These are phyloP conservation scores for Bonia amplexicaulis DNA, from an alignment of 176 grass and related monocot genomes.

Conservation along the genomic window DNA sequence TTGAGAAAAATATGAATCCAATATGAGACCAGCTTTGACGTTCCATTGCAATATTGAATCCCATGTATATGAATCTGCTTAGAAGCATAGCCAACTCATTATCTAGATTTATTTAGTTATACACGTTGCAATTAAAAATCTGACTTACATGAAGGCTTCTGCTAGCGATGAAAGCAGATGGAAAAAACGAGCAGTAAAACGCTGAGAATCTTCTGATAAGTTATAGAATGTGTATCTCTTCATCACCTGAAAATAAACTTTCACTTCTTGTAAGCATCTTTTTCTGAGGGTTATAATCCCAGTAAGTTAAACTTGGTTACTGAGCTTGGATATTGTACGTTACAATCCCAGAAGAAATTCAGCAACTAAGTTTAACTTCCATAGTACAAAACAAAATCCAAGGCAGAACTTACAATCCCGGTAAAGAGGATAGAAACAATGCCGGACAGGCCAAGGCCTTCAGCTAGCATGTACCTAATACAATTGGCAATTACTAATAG, in stretches of 20 bases:
- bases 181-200: slow-evolving; percentile 69
- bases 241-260: slow-evolving; percentile 60
- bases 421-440: slow-evolving; percentile 93
- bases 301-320: too few relatives aligned
- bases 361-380: too few relatives aligned
- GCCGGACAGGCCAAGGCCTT: slow-evolving; percentile 85
- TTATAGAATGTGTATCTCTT: slow-evolving; percentile 81
- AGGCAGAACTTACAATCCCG: slow-evolving; percentile 32
- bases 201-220: slow-evolving; percentile 75
- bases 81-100: not conserved
- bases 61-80: slow-evolving; percentile 94
- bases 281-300: too few relatives aligned
- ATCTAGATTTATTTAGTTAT: too few relatives aligned
- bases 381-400: too few relatives aligned
- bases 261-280: not conserved
- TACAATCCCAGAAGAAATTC: too few relatives aligned
- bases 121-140: too few relatives aligned
- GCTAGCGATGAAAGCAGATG: slow-evolving; percentile 81
- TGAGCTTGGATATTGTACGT: too few relatives aligned
- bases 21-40: slow-evolving; percentile 88
- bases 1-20: slow-evolving; percentile 96
- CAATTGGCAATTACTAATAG: too few relatives aligned
- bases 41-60: slow-evolving; percentile 91
- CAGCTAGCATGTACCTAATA: slow-evolving; percentile 77
- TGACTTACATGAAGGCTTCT: slow-evolving; percentile 86